Conservation (phyloP, 2,329 filamentous ascomycete genomes). For the Lasiodiplodia hormozganensis region DNA sequence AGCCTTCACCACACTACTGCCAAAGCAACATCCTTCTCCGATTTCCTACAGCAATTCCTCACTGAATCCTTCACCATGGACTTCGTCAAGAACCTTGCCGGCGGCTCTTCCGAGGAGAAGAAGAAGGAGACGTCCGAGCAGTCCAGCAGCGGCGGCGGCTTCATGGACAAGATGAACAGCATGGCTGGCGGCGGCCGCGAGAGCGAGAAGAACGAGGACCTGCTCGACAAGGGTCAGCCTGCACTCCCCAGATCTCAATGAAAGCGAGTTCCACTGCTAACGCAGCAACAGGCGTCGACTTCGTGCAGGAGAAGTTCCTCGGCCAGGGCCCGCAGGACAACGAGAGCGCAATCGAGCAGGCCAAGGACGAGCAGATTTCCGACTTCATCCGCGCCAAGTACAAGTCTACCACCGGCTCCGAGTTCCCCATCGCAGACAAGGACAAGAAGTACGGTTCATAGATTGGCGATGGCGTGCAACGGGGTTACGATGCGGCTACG, state of each 20-base stretch:
- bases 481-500: background rate
- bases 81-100: conserved; percentile 56
- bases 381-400: conserved; percentile 75
- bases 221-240: conserved; percentile 76
- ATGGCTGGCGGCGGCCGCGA: conserved; percentile 74
- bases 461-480: no score
- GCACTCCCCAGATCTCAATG: no score
- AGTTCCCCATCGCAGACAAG: conserved; percentile 76
- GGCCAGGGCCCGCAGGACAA: conserved; percentile 75
- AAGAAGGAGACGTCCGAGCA: conserved; percentile 37
- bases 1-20: background rate
- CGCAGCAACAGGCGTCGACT: conserved; percentile 69
- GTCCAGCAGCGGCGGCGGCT: conserved; percentile 58
- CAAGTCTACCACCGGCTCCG: conserved; percentile 71
- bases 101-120: conserved; percentile 36
- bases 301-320: conserved; percentile 77
- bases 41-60: background rate
- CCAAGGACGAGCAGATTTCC: conserved; percentile 80
- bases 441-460: conserved; percentile 43
- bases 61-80: conserved; percentile 45
- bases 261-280: no score
- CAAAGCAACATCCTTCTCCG: background rate
- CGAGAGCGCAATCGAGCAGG: conserved; percentile 73
- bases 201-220: conserved; percentile 83
- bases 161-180: conserved; percentile 74